Conservation (phyloP, 2,329 filamentous ascomycete species). For the Incumbomyces lentus region DNA sequence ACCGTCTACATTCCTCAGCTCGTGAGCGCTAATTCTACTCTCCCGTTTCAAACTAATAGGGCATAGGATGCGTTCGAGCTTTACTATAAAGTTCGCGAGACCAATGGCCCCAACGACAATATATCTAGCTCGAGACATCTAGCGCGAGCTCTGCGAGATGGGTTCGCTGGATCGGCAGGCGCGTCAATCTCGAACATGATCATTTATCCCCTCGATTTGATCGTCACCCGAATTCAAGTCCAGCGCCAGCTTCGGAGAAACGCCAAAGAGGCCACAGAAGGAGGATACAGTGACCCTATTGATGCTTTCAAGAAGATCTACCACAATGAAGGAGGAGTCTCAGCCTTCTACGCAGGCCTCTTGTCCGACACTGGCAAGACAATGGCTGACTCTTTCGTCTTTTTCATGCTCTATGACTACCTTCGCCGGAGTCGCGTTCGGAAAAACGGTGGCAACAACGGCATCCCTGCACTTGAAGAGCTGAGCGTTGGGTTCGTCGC, state of each 20-base stretch:
- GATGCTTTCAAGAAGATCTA: conserved; percentile 66
- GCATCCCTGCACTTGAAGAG: conserved; percentile 58
- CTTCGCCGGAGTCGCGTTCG: conserved; percentile 36
- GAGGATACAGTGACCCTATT: conserved; percentile 53
- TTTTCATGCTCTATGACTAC: conserved; percentile 70
- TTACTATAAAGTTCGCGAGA: conserved; percentile 32
- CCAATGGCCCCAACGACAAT: conserved; percentile 24
- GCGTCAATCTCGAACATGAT: conserved; percentile 68
- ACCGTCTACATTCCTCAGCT: conserved; percentile 5
- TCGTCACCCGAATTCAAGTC: conserved; percentile 72
- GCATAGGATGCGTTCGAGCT: conserved; percentile 34
- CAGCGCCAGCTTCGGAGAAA: conserved; percentile 49
- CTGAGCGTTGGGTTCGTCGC: conserved; percentile 63
- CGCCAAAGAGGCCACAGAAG: conserved; percentile 24
- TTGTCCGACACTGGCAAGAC: conserved; percentile 56
- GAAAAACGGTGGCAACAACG: conserved; percentile 26
- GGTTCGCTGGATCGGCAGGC: conserved; percentile 66
- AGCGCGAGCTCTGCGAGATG: conserved; percentile 65
- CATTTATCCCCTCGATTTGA: conserved; percentile 71
- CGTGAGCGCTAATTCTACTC: not conserved
- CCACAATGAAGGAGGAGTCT: conserved; percentile 55
- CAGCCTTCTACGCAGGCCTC: conserved; percentile 60
- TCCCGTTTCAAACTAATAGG: not conserved
- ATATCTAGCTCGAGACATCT: conserved; percentile 36
- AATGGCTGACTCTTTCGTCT: conserved; percentile 67